phyloP scores from a whole-genome alignment of 306 rosid species.

The Dalbergia cultrata region DNA sequence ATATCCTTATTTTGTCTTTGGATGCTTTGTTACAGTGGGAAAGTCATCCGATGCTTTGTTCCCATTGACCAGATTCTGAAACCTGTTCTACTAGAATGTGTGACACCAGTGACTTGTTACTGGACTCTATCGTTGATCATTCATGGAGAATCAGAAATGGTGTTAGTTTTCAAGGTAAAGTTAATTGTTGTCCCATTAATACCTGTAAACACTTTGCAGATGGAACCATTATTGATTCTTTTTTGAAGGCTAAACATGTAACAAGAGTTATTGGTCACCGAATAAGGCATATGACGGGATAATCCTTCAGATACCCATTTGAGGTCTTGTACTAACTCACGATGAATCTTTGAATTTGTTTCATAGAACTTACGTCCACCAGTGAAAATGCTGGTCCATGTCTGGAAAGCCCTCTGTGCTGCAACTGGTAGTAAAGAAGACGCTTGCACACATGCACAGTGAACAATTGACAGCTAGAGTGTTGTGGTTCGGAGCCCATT shows the following conservation, averaged over 20 bases:
- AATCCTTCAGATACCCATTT: not conserved
- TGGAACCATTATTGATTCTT: slow-evolving; percentile 17
- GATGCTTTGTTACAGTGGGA: slow-evolving; percentile 61
- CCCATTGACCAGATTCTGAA: slow-evolving; percentile 83
- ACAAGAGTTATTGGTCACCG: slow-evolving; percentile 5
- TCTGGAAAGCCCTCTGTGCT: slow-evolving; percentile 91
- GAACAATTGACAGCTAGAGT: slow-evolving; percentile 41
- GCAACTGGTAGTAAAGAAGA: slow-evolving; percentile 60
- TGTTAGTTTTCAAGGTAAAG: slow-evolving; percentile 78
- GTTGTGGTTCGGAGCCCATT: slow-evolving; percentile 18
- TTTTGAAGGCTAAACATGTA: slow-evolving; percentile 19
- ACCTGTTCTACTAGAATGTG: slow-evolving; percentile 81
- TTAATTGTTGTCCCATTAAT: not conserved
- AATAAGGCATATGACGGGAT: slow-evolving; percentile 8
- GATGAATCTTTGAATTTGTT: slow-evolving; percentile 42
- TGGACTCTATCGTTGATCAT: slow-evolving; percentile 83
- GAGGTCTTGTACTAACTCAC: not conserved
- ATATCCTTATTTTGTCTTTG: slow-evolving; percentile 10
- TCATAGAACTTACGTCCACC: slow-evolving; percentile 79
- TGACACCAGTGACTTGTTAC: slow-evolving; percentile 92
- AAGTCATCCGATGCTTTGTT: slow-evolving; percentile 68
- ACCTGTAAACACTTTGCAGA: not conserved
- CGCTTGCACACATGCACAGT: slow-evolving; percentile 39
- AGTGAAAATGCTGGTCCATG: slow-evolving; percentile 77
- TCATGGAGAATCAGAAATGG: slow-evolving; percentile 68